Evolutionary conservation across 2,329 filamentous ascomycete genomes (phyloP), one percentile per base, ranked within the genome.

Genomic region (Cryphonectria naterciae): DNA sequence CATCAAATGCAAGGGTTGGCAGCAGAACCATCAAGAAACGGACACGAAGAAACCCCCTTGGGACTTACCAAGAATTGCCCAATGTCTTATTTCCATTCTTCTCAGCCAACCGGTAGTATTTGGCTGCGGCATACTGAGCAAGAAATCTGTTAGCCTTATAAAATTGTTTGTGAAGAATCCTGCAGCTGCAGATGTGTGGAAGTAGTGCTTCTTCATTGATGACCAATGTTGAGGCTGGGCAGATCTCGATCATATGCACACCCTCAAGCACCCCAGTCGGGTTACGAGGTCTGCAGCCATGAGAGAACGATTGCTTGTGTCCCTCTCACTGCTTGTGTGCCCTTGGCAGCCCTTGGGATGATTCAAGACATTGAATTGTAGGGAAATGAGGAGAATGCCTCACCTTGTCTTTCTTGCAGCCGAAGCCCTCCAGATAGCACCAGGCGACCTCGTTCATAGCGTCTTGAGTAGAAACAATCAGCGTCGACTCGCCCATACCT

Each of bases 401-500:
- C 86, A 98, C 95, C 93, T 97, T 98, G 85, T 99, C 95, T 81
- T 98, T 99, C 81, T 94, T 96, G 78, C 94, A 95, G 46, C 96
- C 96, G 81, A 97, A 97, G n/a, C 96, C 96, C 79, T 98, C 92
- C 39, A 97, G 82, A 85, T 96, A 98, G 84, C 96, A 99, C 94
- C 94, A 97, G 49, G 91, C 96, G 68, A 92, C 92, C 81, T 98
- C 95, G 79, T 98, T 97, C 95, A 98, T 97, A 70, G 95, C 96
- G 83, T 99, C 96, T 90, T 76, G 72, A 72, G 74, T 73, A 75
- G 68, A 73, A 69, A 62, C 66, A 75, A 77, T 80, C 73, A 80
- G 79, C 75, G 74, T 74, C 73, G 66, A 32, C 54, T 28, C 69
- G 62, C 52, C 69, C 61, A 61, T 66, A 68, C 67, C 70, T 69